Evolutionary conservation across 495 filamentous ascomycete genomes (phyloP), one percentile per base, ranked within the genome.

Genomic region (Annulohypoxylon stygium): DNA sequence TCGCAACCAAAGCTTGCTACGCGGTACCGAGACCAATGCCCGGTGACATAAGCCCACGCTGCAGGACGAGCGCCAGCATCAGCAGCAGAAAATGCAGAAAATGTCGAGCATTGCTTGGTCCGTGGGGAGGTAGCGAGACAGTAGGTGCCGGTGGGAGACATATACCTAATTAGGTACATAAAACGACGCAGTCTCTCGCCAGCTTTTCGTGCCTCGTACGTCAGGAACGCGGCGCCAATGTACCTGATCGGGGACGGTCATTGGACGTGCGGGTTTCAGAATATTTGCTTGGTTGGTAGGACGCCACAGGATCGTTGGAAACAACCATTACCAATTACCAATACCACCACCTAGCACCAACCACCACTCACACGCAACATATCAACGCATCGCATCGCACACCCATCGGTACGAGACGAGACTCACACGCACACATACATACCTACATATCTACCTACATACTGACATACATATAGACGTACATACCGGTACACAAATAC

Each of bases 21-120:
- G 81, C 80, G 68, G 87, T 83, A 11, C 82, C 84, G 65, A 83
- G 79, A 9, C 88, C 89, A 61, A 90, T 89, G 26, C 87, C 89
- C 89, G 6, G 89, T 90, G 26, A 91, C 81, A 33, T 90, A 78
- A 33, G 87, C 88, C 36, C 65, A 61, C 37, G 69, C 61, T 61
- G 69, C 61, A 54, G 45, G 50, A 12, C 26, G 4, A n/a, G 47
- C 23, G 23, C 48, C 16, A 50, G 39, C 39, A 14, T 14, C 39
- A 43, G 39, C 39, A 43, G 12, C 11, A 14, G 39, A 3, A 26
- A 30, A 30, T 30, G 20, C 23, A 54, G 50, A 26, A 26, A 14
- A 23, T 23, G 5, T 26, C 50, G 20, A 54, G 30, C 16, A 25
- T 20, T 57, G 12, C n/a, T 41, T 37, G 18, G 58, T n/a, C 11